Conservation (phyloP, 129 eudicot species). For the Artemisia argyi region DNA sequence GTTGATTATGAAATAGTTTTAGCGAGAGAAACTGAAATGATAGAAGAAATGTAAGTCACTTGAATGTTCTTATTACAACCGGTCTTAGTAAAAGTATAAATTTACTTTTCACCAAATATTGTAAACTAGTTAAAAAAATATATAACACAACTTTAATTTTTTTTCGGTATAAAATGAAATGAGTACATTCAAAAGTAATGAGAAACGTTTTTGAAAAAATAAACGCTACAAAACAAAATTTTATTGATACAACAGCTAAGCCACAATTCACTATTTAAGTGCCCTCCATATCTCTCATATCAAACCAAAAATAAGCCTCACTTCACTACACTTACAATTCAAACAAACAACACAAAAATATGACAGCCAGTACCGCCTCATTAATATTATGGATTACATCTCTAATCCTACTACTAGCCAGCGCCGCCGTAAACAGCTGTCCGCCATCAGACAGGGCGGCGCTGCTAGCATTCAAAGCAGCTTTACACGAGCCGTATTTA, state of each 20-base stretch:
- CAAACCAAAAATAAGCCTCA: conserved; percentile 14
- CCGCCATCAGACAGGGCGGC: conserved; percentile 78
- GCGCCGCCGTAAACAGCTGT: conserved; percentile 46
- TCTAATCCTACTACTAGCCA: conserved; percentile 21
- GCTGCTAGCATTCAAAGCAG: conserved; percentile 59
- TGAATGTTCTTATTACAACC: no score
- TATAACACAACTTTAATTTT: no score
- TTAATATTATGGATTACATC: conserved; percentile 28
- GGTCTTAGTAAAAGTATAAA: no score
- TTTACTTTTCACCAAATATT: no score
- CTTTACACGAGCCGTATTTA: conserved; percentile 64
- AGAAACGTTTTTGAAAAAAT: no score
- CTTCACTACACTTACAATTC: conserved; percentile 6
- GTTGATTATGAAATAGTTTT: no score
- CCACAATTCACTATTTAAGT: conserved; percentile 4
- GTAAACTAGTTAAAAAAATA: no score
- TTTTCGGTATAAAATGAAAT: no score
- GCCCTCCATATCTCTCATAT: not conserved
- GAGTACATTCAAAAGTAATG: conserved; percentile 1
- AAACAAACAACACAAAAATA: conserved; percentile 7
- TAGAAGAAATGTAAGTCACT: no score
- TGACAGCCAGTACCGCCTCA: conserved; percentile 19
- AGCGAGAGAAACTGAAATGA: no score
- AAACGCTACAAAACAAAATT: no score
- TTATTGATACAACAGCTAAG: no score